Base-by-base conservation (phyloP, 441 rosid species). In the Melastoma candidum region DNA sequence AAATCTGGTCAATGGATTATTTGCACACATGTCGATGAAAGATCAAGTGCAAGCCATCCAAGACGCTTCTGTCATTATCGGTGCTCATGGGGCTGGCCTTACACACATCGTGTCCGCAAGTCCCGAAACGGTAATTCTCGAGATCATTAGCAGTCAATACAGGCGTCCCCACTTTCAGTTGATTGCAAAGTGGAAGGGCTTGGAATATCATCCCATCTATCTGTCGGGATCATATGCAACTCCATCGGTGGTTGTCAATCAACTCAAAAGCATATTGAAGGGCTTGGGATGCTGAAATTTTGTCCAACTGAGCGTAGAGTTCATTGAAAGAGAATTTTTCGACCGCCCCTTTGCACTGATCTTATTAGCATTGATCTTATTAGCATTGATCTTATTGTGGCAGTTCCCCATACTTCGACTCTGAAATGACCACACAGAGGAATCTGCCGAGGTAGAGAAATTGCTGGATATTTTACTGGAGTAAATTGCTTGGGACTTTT, bases 1-100 rank as follows among this genome's bases (percentile, higher is more conserved):
- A 36, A 87, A 87, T 65, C 71, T 92, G 2, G 58, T 92, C 52
- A 83, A 87, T 46, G 98, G 98, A 46, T 60, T 87, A 64, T 68
- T 92, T 70, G 98, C 95, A 0, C 95, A 92, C 68, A 92, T 87
- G 96, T 12, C 85, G 4, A 76, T 87, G 98, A 92, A 71, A 71
- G 89, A 85, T 61, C 98, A 92, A 70, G 77, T 87, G 46, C 64
- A 65, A 64, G 85, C 88, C 56, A 83, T 87, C 56, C 98, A 87
- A 75, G 96, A 87, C 46, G 98, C 98, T 10, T 92, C 95, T 0
- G 93, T 92, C 67, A 87, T 92, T 48, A 69, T 92, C 41, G 87
- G 96, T 53, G 98, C 98, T 63, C 98, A 92, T 39, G 98, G 98
- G 44, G 98, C 98, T 10, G 98, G 98, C 12, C 82, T 87, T 27